Evolutionary conservation across 495 filamentous ascomycete species (phyloP), one percentile per base, ranked within the genome.

Genomic region (Xylaria castorea): DNA sequence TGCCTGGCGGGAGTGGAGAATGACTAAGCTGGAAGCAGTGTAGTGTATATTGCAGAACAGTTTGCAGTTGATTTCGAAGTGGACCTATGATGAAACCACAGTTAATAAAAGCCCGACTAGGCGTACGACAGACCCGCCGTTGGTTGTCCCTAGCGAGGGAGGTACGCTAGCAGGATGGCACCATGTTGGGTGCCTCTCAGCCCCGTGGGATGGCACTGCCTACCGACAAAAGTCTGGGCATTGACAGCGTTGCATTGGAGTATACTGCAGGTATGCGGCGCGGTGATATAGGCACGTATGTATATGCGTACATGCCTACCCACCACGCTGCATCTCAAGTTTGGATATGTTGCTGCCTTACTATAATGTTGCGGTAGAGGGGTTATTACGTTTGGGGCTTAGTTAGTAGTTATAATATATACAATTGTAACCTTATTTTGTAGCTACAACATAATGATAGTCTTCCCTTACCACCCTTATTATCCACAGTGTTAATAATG

Each of bases 61-160:
- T 27, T 27, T 55, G 51, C n/a, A n/a, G n/a, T n/a, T 55, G 18
- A 27, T 55, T 27, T 55, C 57, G 40, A 44, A 22, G 61, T 64
- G 62, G 40, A 11, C 62, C 64, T 34, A 46, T 32, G 16, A 46
- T 46, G 46, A 66, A 53, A 66, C 64, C 14, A 44, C 5, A 12
- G 16, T 16, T 61, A 61, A 38, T 34, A 61, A 61, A 32, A 61
- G 34, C 32, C 32, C 58, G 58, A 3, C 34, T 22, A 61, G 57
- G 30, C 20, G 22, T 55, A 22, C 3, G 25, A 55, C 22, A 5
- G 51, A 11, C 11, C 51, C 51, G 51, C 51, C 22, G 22, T 53
- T 0, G 38, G n/a, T n/a, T 16, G 51, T 55, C 51, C 4, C 51
- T 27, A 14, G 18, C 46, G 3, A 50, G 18, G 18, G 46, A n/a